A percentile compares a stretch with the other conserved stretches of the same genome.
These are phyloP conservation scores for Clarireedia paspali DNA, from an alignment of 2,329 filamentous ascomycete species.

Conservation along the genomic window DNA sequence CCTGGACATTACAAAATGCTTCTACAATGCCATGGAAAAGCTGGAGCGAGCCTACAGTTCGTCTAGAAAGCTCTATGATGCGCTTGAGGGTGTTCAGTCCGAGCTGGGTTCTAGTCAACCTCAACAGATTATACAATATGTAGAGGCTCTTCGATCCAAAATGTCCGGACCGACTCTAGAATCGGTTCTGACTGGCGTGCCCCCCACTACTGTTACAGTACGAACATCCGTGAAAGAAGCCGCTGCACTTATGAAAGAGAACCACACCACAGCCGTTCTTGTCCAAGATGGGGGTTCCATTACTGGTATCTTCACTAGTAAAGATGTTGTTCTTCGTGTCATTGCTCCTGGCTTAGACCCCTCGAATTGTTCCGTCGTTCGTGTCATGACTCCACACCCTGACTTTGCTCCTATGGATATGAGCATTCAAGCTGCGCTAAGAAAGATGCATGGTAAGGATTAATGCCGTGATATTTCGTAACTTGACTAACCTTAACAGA, in stretches of 20 bases:
- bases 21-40: constrained; percentile 99
- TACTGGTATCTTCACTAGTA: constrained; percentile 98
- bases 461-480: background rate
- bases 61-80: constrained; percentile 96
- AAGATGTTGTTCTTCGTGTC: constrained; percentile 95
- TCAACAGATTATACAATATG: constrained; percentile 98
- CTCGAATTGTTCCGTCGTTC: constrained; percentile 89
- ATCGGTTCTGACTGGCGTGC: constrained; percentile 83
- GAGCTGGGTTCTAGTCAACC: constrained; percentile 93
- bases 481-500: constrained; percentile 45
- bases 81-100: constrained; percentile 93
- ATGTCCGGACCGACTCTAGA: constrained; percentile 98
- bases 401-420: constrained; percentile 98
- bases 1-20: constrained; percentile 97
- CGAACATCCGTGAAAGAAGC: constrained; percentile 95
- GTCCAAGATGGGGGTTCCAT: constrained; percentile 96
- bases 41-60: constrained; percentile 95
- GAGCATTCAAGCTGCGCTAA: constrained; percentile 94
- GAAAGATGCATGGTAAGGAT: constrained; percentile 95
- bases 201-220: constrained; percentile 90
- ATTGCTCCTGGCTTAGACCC: constrained; percentile 96
- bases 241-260: constrained; percentile 94
- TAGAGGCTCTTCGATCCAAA: constrained; percentile 87
- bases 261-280: constrained; percentile 92
- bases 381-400: constrained; percentile 98